Conservation (phyloP, 371 early-diverging fungal genomes). For the Zychaea mexicana region DNA sequence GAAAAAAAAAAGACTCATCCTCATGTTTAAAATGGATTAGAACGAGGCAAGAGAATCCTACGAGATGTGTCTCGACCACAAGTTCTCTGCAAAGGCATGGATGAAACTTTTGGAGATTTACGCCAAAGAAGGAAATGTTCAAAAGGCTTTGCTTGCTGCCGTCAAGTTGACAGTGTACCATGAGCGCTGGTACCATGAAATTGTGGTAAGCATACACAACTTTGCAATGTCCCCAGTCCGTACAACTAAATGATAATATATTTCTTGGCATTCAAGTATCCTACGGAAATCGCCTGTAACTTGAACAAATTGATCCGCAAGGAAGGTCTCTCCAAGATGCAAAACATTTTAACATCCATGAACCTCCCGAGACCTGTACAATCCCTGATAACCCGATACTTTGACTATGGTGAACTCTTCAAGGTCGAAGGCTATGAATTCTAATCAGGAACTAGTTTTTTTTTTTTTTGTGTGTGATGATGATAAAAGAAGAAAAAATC, state of each 20-base stretch:
- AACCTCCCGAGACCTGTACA: slow-evolving; percentile 81
- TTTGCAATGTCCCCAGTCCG: too few species aligned
- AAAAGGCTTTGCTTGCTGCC: slow-evolving; percentile 77
- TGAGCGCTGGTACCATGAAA: slow-evolving; percentile 84
- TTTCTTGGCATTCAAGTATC: slow-evolving; percentile 55
- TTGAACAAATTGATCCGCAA: slow-evolving; percentile 80
- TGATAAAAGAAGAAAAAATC: too few species aligned
- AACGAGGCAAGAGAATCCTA: slow-evolving; percentile 92
- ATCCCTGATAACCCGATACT: slow-evolving; percentile 76
- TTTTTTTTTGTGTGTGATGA: too few species aligned
- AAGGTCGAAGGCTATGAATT: slow-evolving; percentile 78
- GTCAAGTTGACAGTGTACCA: slow-evolving; percentile 82
- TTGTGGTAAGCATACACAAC: slow-evolving; percentile 81
- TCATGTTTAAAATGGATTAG: slow-evolving; percentile 19
- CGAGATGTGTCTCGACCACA: slow-evolving; percentile 82
- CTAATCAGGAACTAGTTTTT: too few species aligned
- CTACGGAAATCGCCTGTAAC: slow-evolving; percentile 83
- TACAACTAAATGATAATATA: too few species aligned
- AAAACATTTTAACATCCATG: slow-evolving; percentile 86
- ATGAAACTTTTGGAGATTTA: slow-evolving; percentile 83
- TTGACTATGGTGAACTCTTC: slow-evolving; percentile 84
- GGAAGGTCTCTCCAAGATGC: slow-evolving; percentile 91
- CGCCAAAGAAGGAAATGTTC: slow-evolving; percentile 76
- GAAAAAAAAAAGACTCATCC: not conserved
- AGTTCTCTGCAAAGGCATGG: slow-evolving; percentile 89